Conservation (phyloP, 2,329 filamentous ascomycete genomes). For the Colletotrichum coccodes region DNA sequence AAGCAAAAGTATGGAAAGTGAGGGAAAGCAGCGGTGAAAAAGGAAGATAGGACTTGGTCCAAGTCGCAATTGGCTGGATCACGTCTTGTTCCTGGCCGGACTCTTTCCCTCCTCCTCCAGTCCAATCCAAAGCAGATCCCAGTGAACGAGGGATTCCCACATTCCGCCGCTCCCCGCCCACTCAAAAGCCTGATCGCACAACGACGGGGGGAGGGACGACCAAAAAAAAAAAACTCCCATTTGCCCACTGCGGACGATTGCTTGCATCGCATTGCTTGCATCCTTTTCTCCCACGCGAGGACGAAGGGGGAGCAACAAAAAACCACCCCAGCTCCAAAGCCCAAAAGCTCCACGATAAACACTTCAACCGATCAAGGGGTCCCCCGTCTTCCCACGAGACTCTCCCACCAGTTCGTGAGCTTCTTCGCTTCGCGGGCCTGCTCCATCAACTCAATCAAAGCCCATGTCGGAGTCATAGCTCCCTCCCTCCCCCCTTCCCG, state of each 20-base stretch:
- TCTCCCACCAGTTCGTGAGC: constrained; percentile 12
- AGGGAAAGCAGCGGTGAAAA: neutral
- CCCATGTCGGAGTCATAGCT: neutral
- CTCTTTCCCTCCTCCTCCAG: neutral
- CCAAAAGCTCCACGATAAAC: neutral
- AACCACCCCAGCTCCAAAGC: neutral
- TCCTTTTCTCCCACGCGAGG: neutral
- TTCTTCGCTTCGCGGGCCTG: neutral
- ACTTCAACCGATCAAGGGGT: neutral
- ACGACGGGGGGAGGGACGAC: neutral
- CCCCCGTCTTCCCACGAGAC: neutral
- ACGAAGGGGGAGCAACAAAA: neutral
- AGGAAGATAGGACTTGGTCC: neutral
- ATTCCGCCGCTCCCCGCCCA: constrained; percentile 25
- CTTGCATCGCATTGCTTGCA: constrained; percentile 4
- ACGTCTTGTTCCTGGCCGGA: neutral
- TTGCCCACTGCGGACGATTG: constrained; percentile 9
- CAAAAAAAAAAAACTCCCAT: constrained; percentile 12
- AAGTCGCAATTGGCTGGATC: neutral
- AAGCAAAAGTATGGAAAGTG: neutral
- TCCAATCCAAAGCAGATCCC: neutral
- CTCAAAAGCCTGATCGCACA: neutral
- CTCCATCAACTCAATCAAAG: constrained; percentile 1
- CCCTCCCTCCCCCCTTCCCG: neutral
- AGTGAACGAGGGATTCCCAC: constrained; percentile 5